Conservation (phyloP, 2,329 filamentous ascomycete genomes). For the Zasmidium citrigriseum region DNA sequence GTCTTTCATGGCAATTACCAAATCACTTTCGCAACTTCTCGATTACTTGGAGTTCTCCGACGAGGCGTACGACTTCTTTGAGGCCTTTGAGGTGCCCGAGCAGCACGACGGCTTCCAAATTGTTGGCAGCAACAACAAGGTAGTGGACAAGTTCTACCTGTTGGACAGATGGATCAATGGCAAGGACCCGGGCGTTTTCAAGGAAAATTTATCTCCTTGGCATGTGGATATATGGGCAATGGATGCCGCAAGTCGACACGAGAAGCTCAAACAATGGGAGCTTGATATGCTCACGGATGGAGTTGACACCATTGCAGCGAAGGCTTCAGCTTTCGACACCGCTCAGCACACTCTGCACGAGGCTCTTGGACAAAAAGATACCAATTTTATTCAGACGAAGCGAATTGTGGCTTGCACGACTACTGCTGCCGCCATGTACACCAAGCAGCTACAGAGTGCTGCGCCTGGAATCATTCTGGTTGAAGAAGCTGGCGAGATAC, state of each 20-base stretch:
- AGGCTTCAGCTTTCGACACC: slow-evolving; percentile 46
- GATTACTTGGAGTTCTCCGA: slow-evolving; percentile 56
- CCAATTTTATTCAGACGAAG: slow-evolving; percentile 26
- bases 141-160: slow-evolving; percentile 52
- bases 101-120: slow-evolving; percentile 47
- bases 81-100: slow-evolving; percentile 57
- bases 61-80: slow-evolving; percentile 53
- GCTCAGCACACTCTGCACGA: slow-evolving; percentile 42
- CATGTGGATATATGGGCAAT: slow-evolving; percentile 56
- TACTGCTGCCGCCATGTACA: slow-evolving; percentile 56
- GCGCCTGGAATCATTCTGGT: slow-evolving; percentile 26
- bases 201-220: slow-evolving; percentile 27
- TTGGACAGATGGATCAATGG: slow-evolving; percentile 56
- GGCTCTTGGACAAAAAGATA: slow-evolving; percentile 31
- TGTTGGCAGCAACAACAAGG: slow-evolving; percentile 51
- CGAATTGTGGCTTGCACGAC: slow-evolving; percentile 62
- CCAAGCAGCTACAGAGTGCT: slow-evolving; percentile 58
- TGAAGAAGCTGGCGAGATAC: slow-evolving; percentile 68
- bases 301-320: slow-evolving; percentile 42
- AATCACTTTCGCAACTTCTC: slow-evolving; percentile 25
- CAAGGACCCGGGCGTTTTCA: slow-evolving; percentile 48
- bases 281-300: slow-evolving; percentile 50
- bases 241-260: slow-evolving; percentile 36
- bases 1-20: not conserved
- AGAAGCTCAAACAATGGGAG: slow-evolving; percentile 23